These are phyloP conservation scores for Mucor saturninus DNA, from an alignment of 371 early-diverging fungal species.

Conservation along the genomic window DNA sequence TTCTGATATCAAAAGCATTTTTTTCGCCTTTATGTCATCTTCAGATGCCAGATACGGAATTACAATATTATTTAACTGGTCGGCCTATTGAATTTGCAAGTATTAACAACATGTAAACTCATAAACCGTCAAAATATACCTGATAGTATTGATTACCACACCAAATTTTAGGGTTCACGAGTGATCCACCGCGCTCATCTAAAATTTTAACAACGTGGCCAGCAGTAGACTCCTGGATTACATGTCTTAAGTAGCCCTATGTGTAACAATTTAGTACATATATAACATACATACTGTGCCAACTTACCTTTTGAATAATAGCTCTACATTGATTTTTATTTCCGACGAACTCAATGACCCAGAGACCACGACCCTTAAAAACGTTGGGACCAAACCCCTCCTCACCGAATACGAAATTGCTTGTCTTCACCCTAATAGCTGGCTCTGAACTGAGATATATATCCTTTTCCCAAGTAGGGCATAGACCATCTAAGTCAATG, in stretches of 20 bases:
- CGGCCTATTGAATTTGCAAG: constrained; percentile 37
- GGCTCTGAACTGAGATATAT: constrained; percentile 27
- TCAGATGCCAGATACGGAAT: constrained; percentile 45
- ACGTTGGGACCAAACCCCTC: constrained; percentile 29
- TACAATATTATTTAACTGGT: constrained; percentile 42
- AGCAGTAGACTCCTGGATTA: constrained; percentile 49
- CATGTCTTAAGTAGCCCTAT: constrained; percentile 55
- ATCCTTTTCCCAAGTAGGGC: constrained; percentile 45
- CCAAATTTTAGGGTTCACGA: constrained; percentile 45
- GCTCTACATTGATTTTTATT: constrained; percentile 44
- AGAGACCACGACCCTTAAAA: constrained; percentile 47
- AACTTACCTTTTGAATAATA: constrained; percentile 41
- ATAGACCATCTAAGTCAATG: constrained; percentile 44
- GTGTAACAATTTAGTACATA: constrained; percentile 15
- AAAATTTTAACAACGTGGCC: constrained; percentile 56
- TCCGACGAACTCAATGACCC: constrained; percentile 55
- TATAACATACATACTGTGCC: background rate
- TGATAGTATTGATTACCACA: constrained; percentile 48
- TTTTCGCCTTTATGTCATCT: background rate
- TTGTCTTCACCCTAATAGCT: constrained; percentile 19
- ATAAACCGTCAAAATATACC: constrained; percentile 28
- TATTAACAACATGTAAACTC: background rate
- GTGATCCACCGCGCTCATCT: constrained; percentile 42
- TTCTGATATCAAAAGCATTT: constrained; percentile 32
- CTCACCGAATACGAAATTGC: constrained; percentile 29